Conservation (phyloP, 805 yeast species). For the Yueomyces sp. region DNA sequence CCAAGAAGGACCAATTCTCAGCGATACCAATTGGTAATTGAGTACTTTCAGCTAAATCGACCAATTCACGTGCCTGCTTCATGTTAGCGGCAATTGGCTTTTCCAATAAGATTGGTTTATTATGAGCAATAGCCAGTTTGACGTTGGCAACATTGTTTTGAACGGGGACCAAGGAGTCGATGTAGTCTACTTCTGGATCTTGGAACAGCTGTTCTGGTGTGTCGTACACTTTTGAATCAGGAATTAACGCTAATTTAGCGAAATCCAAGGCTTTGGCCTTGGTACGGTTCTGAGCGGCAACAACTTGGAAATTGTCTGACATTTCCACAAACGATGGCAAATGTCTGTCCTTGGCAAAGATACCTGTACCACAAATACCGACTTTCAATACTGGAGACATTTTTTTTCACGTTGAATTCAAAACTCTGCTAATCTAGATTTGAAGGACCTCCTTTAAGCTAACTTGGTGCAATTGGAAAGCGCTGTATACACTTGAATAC, state of each 20-base stretch:
- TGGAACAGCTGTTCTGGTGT: slow-evolving; percentile 49
- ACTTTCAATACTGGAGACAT: slow-evolving; percentile 31
- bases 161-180: slow-evolving; percentile 86
- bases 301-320: slow-evolving; percentile 39
- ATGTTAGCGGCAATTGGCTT: slow-evolving; percentile 87
- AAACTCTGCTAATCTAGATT: no score
- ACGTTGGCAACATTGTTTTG: slow-evolving; percentile 62
- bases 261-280: slow-evolving; percentile 69
- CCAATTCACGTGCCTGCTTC: slow-evolving; percentile 70
- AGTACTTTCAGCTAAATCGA: slow-evolving; percentile 45
- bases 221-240: slow-evolving; percentile 39
- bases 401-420: neutral
- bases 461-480: no score
- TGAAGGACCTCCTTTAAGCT: no score
- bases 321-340: slow-evolving; percentile 53
- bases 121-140: slow-evolving; percentile 52
- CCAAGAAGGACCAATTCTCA: slow-evolving; percentile 77
- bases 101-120: slow-evolving; percentile 73
- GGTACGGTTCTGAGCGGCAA: slow-evolving; percentile 75
- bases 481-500: no score
- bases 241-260: slow-evolving; percentile 48
- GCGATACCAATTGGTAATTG: slow-evolving; percentile 61
- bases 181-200: slow-evolving; percentile 55
- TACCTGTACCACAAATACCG: slow-evolving; percentile 71
- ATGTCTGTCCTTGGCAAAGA: slow-evolving; percentile 77